Evolutionary conservation across 2,329 filamentous ascomycete genomes (phyloP).

Genomic region (Keithomyces neogunnii): DNA sequence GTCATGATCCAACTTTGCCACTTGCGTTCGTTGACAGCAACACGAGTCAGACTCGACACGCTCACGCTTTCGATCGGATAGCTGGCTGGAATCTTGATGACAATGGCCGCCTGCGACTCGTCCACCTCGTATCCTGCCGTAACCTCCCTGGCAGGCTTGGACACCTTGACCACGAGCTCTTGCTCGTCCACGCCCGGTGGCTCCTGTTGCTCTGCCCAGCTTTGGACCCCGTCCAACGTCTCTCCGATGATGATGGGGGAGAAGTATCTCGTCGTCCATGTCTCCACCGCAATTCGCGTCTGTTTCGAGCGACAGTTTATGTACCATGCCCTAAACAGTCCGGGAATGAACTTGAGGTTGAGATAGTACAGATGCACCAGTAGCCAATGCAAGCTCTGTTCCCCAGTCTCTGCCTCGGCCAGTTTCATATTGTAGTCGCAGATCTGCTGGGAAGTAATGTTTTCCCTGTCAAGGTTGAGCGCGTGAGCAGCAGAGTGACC

Average conservation of each 20-base stretch:
- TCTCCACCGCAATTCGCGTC: slow-evolving; percentile 69
- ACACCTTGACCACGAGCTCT: slow-evolving; percentile 60
- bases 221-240: slow-evolving; percentile 57
- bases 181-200: slow-evolving; percentile 40
- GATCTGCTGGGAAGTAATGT: slow-evolving; percentile 50
- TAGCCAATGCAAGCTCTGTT: slow-evolving; percentile 74
- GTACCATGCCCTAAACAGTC: slow-evolving; percentile 77
- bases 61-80: slow-evolving; percentile 76
- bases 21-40: slow-evolving; percentile 82
- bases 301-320: slow-evolving; percentile 72
- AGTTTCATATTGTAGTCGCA: slow-evolving; percentile 42
- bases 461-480: slow-evolving; percentile 62
- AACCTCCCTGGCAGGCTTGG: slow-evolving; percentile 63
- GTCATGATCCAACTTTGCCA: slow-evolving; percentile 88
- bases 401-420: slow-evolving; percentile 50
- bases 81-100: slow-evolving; percentile 68
- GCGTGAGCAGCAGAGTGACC: slow-evolving; percentile 68
- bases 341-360: slow-evolving; percentile 66
- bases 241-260: slow-evolving; percentile 61
- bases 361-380: slow-evolving; percentile 82
- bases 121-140: slow-evolving; percentile 81
- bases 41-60: slow-evolving; percentile 70
- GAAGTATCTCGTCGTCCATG: slow-evolving; percentile 80
- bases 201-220: slow-evolving; percentile 53
- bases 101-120: slow-evolving; percentile 73